Conservation (phyloP, 345 rosid species). For the Rubroshorea leprosula region DNA sequence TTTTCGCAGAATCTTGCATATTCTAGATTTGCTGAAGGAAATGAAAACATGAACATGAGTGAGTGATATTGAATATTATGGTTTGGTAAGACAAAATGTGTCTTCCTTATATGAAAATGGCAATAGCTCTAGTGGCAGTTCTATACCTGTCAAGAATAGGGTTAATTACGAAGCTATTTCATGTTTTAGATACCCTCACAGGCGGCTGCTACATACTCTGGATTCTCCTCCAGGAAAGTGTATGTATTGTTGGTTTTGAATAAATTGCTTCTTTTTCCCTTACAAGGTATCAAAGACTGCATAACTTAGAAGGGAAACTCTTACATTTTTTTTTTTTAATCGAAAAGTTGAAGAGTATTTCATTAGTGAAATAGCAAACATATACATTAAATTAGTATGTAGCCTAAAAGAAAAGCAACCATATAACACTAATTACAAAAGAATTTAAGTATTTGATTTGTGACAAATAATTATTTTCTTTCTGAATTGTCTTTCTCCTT, state of each 20-base stretch:
- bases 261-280: not conserved
- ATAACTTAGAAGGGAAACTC: not conserved
- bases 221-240: too few species aligned
- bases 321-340: not conserved
- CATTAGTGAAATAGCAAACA: too few species aligned
- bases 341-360: too few species aligned
- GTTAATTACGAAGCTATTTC: not conserved
- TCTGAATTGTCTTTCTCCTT: not conserved
- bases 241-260: not conserved
- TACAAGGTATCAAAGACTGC: not conserved
- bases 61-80: too few species aligned
- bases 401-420: too few species aligned
- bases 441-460: not conserved
- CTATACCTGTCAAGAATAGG: not conserved
- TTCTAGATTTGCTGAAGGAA: not conserved
- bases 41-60: too few species aligned
- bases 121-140: not conserved
- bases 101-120: not conserved
- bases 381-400: too few species aligned
- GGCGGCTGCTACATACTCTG: conserved; percentile 7
- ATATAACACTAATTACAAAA: too few species aligned
- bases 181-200: not conserved
- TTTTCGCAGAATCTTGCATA: not conserved
- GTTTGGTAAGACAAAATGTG: too few species aligned
- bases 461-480: not conserved